Conservation (phyloP, 2,329 filamentous ascomycete genomes). For the Sporothrix protearum region DNA sequence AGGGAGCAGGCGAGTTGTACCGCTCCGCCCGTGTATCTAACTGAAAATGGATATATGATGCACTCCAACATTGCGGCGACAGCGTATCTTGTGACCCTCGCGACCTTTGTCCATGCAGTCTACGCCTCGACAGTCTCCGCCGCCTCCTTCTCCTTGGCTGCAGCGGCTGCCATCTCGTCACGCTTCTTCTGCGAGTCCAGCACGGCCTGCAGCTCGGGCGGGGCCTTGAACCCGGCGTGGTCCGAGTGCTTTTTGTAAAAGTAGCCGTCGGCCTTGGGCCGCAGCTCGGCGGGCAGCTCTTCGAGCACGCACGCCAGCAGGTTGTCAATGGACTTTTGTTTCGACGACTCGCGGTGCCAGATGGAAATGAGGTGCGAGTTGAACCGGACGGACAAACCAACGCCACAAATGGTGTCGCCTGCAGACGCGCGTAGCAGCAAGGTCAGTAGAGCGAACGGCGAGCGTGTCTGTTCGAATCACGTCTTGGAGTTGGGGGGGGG, state of each 20-base stretch:
- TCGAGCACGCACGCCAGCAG: slow-evolving; percentile 70
- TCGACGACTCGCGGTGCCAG: slow-evolving; percentile 86
- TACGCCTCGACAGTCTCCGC: neutral
- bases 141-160: slow-evolving; percentile 14
- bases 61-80: too few species aligned
- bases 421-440: slow-evolving; percentile 7
- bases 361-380: slow-evolving; percentile 84
- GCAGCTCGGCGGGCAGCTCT: slow-evolving; percentile 68
- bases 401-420: slow-evolving; percentile 86
- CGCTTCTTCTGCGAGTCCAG: slow-evolving; percentile 54
- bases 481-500: too few species aligned
- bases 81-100: too few species aligned
- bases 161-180: slow-evolving; percentile 36
- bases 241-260: slow-evolving; percentile 89
- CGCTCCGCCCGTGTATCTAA: neutral
- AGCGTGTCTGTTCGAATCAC: neutral
- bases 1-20: neutral
- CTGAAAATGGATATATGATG: neutral
- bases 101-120: neutral
- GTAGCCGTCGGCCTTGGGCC: slow-evolving; percentile 67
- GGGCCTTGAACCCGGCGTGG: slow-evolving; percentile 74
- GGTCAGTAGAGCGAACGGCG: neutral
- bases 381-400: slow-evolving; percentile 83
- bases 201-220: slow-evolving; percentile 56
- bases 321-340: slow-evolving; percentile 72